Percentiles rank a stretch among this genome's conserved stretches.
These are phyloP conservation scores for Ambrosia hybrid DNA, from an alignment of 140 eudicot species.

Conservation along the genomic window DNA sequence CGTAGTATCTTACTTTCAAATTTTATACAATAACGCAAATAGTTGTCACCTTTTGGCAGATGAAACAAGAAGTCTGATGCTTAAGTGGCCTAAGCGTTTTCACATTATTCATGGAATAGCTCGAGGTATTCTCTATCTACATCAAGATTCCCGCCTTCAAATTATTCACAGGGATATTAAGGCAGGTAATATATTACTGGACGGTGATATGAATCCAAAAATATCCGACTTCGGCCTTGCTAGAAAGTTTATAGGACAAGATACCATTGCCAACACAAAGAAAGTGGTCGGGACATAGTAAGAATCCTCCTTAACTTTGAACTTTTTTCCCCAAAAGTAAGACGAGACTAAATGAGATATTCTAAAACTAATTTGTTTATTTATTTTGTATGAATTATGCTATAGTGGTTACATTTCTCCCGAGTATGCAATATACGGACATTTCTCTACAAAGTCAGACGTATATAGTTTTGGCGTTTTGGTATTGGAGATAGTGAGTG, in stretches of 20 bases:
- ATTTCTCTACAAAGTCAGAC: neutral
- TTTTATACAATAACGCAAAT: neutral
- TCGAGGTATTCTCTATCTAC: conserved; percentile 38
- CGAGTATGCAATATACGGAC: neutral
- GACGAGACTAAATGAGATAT: neutral
- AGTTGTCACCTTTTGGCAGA: neutral
- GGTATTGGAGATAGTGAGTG: too few relatives aligned
- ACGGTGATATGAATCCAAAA: too few relatives aligned
- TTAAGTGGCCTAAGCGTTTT: too few relatives aligned
- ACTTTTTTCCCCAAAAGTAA: too few relatives aligned
- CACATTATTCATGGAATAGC: conserved; percentile 32
- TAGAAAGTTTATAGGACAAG: too few relatives aligned
- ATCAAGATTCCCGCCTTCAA: conserved; percentile 36
- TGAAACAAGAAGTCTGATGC: conserved; percentile 3
- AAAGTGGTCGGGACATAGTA: conserved; percentile 40
- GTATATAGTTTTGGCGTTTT: too few relatives aligned
- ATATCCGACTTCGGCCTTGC: too few relatives aligned
- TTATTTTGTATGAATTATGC: neutral
- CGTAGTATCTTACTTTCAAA: neutral
- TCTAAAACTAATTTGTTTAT: neutral
- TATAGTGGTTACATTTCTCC: neutral
- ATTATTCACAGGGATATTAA: conserved; percentile 26
- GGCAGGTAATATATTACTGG: conserved; percentile 1
- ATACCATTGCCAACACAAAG: conserved; percentile 8
- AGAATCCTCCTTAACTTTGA: neutral